Base-by-base conservation (phyloP, 164 flowering plant species). In the Macadamia tetraphylla region DNA sequence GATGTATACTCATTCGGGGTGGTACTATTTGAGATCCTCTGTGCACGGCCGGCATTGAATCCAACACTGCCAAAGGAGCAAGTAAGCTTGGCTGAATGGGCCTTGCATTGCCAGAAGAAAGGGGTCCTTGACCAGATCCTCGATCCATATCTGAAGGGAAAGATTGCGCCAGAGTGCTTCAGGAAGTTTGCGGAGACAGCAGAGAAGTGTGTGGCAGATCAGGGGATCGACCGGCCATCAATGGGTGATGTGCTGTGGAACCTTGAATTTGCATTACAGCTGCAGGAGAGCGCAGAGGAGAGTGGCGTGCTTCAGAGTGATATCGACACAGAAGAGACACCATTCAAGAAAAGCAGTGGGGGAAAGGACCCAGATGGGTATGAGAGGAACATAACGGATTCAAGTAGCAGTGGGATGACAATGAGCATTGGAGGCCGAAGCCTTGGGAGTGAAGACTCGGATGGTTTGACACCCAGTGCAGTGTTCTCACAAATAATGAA, bases 401-500 rank as follows among this genome's bases (percentile, higher is more conserved):
- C 96, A 6, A 85, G 82, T 81, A 94, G 95, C 86, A 87, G 83
- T 17, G 94, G 91, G 30, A 79, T 86, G 65, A 79, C 86, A 9
- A 85, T 87, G 84, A 89, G 94, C 86, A 82, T 85, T 13, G 96
- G 93, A 46, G 91, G 89, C 10, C 81, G 86, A 63, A 92, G 97
- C 81, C 78, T 92, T 7, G 90, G 88, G 1, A 92, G 96, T 64
- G 91, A 82, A 72, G 94, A 92, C 70, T 92, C 94, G 6, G 93
- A 88, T 59, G 92, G 96, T 66, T 73, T 90, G 73, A 90, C 94
- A 48, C 96, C 96, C 29, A 92, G 94, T 71, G 93, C 90, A 14
- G 94, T 92, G 56, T 92, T 92, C 78, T 92, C 98, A 1, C 94
- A 92, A 82, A 86, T 92, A 71, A 90, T 92, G 91, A 88, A 92